A percentile compares a stretch with the other conserved stretches of the same genome.
These are phyloP conservation scores for Zymoseptoria pseudotritici DNA, from an alignment of 2,329 filamentous ascomycete species.

Conservation along the genomic window DNA sequence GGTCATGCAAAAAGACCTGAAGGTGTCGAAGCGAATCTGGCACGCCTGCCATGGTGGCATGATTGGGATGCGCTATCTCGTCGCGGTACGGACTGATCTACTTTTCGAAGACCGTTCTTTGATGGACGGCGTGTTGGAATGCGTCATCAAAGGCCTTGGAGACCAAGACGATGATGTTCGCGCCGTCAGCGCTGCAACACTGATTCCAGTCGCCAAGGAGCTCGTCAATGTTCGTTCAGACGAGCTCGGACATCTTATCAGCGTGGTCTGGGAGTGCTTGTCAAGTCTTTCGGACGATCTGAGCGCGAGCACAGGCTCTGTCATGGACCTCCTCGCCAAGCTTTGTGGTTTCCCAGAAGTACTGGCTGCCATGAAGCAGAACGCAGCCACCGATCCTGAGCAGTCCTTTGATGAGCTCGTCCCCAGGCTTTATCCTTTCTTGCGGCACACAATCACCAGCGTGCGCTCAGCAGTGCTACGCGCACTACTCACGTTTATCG, in stretches of 20 bases:
- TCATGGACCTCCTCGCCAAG: constrained; percentile 96
- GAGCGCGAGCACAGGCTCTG: constrained; percentile 92
- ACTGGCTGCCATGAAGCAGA: constrained; percentile 84
- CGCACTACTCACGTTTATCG: constrained; percentile 85
- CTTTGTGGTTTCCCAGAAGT: constrained; percentile 92
- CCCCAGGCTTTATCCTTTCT: constrained; percentile 87
- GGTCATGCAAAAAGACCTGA: constrained; percentile 82
- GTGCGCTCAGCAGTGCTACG: constrained; percentile 90
- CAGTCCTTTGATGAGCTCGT: constrained; percentile 89
- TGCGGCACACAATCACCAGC: constrained; percentile 93
- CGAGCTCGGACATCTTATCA: constrained; percentile 73
- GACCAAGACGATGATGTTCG: constrained; percentile 93
- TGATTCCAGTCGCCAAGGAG: constrained; percentile 92
- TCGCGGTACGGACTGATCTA: constrained; percentile 88
- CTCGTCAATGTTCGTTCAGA: constrained; percentile 78
- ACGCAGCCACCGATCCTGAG: constrained; percentile 72
- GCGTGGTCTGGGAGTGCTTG: constrained; percentile 94
- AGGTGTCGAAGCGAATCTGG: constrained; percentile 70
- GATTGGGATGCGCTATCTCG: constrained; percentile 91
- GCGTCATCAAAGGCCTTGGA: constrained; percentile 89
- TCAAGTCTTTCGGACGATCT: constrained; percentile 95
- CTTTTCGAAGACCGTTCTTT: constrained; percentile 75
- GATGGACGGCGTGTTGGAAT: constrained; percentile 85
- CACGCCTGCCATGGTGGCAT: constrained; percentile 96
- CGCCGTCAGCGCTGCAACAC: constrained; percentile 91